Conservation (phyloP, 108 stramenopile species). For the Pseudonitzschia pungens region DNA sequence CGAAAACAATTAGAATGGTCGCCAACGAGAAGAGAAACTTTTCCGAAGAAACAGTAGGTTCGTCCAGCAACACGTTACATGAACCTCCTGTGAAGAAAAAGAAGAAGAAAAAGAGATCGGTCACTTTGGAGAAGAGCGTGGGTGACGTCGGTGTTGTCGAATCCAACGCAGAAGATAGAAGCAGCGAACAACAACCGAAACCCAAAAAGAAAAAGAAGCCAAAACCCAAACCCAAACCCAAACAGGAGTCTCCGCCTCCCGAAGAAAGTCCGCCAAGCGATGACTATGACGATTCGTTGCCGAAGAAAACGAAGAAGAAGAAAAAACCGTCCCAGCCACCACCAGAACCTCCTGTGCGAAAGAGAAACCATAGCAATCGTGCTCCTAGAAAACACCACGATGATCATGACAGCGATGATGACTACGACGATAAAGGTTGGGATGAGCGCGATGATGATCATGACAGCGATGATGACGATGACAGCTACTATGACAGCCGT, state of each 20-base stretch:
- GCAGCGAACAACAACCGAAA: not conserved
- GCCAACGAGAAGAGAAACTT: not conserved
- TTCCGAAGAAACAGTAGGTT: not conserved
- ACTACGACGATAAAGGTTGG: not conserved
- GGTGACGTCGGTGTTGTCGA: no score
- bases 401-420: not conserved
- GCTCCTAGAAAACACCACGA: not conserved
- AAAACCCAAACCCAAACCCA: not conserved
- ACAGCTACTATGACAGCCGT: not conserved
- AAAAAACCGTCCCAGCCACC: not conserved
- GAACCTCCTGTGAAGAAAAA: not conserved
- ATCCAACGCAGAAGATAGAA: not conserved
- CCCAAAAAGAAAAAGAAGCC: not conserved
- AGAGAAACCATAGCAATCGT: not conserved
- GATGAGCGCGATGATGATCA: not conserved
- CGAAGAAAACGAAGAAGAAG: not conserved
- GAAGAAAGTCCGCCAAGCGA: not conserved
- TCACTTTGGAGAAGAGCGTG: no score
- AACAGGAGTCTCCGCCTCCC: not conserved
- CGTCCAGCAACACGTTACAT: not conserved
- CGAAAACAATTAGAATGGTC: not conserved
- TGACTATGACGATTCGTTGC: not conserved
- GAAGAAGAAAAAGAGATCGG: not conserved
- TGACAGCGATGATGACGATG: not conserved
- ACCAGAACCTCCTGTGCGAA: not conserved